A percentile compares a stretch with the other conserved stretches of the same genome.
Evolutionary conservation across 2,329 filamentous ascomycete species (phyloP).

Genomic region (Aureobasidium sp.): DNA sequence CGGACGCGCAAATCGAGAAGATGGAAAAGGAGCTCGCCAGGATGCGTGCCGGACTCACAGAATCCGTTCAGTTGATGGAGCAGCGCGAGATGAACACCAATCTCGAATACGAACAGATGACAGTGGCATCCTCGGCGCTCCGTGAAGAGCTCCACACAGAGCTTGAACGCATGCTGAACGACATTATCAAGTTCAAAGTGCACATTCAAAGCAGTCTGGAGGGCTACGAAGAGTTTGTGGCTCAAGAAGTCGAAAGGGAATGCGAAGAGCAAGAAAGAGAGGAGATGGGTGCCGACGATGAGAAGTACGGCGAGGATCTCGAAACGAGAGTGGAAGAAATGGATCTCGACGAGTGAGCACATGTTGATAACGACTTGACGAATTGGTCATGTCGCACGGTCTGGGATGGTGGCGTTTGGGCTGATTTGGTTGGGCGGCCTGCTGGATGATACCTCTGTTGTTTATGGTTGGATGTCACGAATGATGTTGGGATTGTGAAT

Average conservation of each 20-base stretch:
- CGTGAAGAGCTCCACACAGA: slow-evolving; percentile 98
- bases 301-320: slow-evolving; percentile 3
- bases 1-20: slow-evolving; percentile 92
- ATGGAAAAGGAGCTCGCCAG: slow-evolving; percentile 97
- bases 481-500: neutral
- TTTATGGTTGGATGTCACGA: neutral
- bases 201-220: slow-evolving; percentile 88
- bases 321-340: slow-evolving; percentile 5
- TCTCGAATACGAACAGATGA: slow-evolving; percentile 93
- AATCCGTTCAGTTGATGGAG: slow-evolving; percentile 85
- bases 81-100: slow-evolving; percentile 94
- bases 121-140: slow-evolving; percentile 70
- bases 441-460: slow-evolving; percentile 9
- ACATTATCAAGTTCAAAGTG: slow-evolving; percentile 97
- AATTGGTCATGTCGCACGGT: neutral
- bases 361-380: neutral
- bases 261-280: slow-evolving; percentile 41
- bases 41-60: slow-evolving; percentile 74
- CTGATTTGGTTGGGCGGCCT: neutral
- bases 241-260: slow-evolving; percentile 73
- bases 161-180: slow-evolving; percentile 90
- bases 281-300: slow-evolving; percentile 14
- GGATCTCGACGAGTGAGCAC: slow-evolving; percentile 2
- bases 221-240: slow-evolving; percentile 88
- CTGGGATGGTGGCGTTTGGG: neutral